phyloP scores from a whole-genome alignment of 805 yeast genomes.

The Helenozyma baotianmanensis region DNA sequence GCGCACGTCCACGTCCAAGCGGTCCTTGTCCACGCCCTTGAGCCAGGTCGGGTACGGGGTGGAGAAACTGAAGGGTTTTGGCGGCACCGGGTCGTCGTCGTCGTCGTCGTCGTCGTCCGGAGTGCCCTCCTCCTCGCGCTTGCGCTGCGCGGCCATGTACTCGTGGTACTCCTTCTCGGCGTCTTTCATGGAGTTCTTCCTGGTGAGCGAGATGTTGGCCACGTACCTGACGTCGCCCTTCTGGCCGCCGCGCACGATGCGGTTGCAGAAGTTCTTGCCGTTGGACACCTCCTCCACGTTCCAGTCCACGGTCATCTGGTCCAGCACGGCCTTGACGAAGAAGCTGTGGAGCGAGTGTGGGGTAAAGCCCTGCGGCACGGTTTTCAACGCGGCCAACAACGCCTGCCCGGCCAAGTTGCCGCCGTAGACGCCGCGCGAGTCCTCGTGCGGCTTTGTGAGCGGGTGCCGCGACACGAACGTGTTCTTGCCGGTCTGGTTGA shows the following conservation, averaged over 20 bases:
- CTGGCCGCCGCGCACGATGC: constrained; percentile 29
- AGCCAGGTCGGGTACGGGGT: constrained; percentile 31
- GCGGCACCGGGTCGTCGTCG: constrained; percentile 20
- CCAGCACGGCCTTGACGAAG: constrained; percentile 37
- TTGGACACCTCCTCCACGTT: constrained; percentile 31
- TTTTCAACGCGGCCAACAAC: constrained; percentile 32
- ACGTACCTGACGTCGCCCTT: constrained; percentile 26
- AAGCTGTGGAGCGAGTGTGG: constrained; percentile 41
- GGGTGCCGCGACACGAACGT: constrained; percentile 10
- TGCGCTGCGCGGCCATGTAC: constrained; percentile 9
- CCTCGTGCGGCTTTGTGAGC: constrained; percentile 25
- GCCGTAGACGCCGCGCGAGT: constrained; percentile 36
- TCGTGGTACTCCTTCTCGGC: constrained; percentile 20
- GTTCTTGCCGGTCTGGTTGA: constrained; percentile 3
- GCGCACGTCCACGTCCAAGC: constrained; percentile 4
- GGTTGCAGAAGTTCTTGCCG: constrained; percentile 33
- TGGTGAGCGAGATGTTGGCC: constrained; percentile 33
- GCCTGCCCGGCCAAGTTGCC: constrained; percentile 36
- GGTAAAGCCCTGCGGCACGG: constrained; percentile 28
- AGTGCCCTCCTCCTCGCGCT: constrained; percentile 1
- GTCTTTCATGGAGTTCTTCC: constrained; percentile 22
- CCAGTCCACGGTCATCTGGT: constrained; percentile 23
- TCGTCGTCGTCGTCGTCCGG: constrained; percentile 24
- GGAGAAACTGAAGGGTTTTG: constrained; percentile 31
- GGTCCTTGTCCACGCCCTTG: constrained; percentile 12